A percentile compares a stretch with the other conserved stretches of the same genome.
Conservation (phyloP, 176 grass and related monocot genomes). For the Calamus simplicifolius region DNA sequence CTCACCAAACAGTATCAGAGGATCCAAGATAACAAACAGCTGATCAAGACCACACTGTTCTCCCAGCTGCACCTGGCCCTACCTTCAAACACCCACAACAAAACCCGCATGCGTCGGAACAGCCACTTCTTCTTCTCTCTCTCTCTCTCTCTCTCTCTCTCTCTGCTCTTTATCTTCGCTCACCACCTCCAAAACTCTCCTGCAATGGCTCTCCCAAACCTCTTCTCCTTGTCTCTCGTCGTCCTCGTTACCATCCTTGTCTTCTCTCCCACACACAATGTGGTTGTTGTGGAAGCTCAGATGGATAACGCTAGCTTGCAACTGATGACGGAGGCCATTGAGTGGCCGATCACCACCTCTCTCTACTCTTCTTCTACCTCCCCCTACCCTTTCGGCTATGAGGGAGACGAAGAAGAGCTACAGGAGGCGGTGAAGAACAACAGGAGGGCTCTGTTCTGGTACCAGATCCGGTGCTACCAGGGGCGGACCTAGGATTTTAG, state of each 20-base stretch:
- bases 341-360: not conserved
- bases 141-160: not conserved
- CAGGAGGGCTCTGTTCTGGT: slow-evolving; percentile 13
- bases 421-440: not conserved
- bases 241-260: not conserved
- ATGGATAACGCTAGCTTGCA: not conserved
- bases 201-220: no score
- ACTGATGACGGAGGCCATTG: not conserved
- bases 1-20: no score
- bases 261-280: not conserved
- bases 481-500: no score
- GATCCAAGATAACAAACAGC: no score
- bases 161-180: not conserved
- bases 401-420: not conserved
- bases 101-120: no score
- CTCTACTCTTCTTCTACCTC: not conserved
- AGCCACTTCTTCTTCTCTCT: not conserved
- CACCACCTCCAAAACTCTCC: not conserved
- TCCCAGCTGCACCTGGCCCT: no score
- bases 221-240: not conserved
- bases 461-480: slow-evolving; percentile 9
- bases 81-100: no score
- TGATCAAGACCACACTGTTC: no score
- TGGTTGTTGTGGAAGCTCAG: not conserved
- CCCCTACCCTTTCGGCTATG: slow-evolving; percentile 12